These are phyloP conservation scores for Paecilomyces niveus DNA, from an alignment of 2,329 filamentous ascomycete species.

Conservation along the genomic window DNA sequence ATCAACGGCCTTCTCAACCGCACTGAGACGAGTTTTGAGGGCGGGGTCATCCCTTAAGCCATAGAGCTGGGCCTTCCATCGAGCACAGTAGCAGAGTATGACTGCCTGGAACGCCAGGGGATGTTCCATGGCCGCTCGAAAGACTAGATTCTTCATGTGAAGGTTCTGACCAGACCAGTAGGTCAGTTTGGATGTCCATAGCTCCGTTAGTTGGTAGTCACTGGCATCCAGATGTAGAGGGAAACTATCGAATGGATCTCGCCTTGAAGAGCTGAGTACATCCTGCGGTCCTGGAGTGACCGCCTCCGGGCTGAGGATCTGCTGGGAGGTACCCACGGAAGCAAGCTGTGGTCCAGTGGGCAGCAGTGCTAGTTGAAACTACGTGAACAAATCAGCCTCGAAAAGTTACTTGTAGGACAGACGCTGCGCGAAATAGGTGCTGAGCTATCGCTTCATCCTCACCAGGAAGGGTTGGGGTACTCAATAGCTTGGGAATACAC, in stretches of 20 bases:
- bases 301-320: neutral
- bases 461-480: neutral
- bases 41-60: conserved; percentile 15
- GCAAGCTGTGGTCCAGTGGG: neutral
- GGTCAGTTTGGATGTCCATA: conserved; percentile 28
- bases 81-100: conserved; percentile 30
- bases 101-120: conserved; percentile 29
- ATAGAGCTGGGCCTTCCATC: conserved; percentile 26
- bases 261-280: conserved; percentile 19
- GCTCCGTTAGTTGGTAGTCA: conserved; percentile 27
- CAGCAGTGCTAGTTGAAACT: neutral
- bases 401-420: too few relatives aligned
- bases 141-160: conserved; percentile 29
- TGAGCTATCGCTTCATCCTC: neutral
- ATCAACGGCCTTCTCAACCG: conserved; percentile 20
- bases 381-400: neutral
- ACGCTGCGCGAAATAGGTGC: too few relatives aligned
- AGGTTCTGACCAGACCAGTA: conserved; percentile 37
- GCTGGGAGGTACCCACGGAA: neutral
- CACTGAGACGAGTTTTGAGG: conserved; percentile 20
- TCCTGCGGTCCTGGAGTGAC: conserved; percentile 17
- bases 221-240: conserved; percentile 16
- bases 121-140: conserved; percentile 25
- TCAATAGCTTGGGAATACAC: neutral
- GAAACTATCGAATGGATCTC: conserved; percentile 26